Percentiles rank a stretch among this genome's conserved stretches.
Evolutionary conservation across 2,329 filamentous ascomycete species (phyloP).

Genomic region (Pezicula rhizophila): DNA sequence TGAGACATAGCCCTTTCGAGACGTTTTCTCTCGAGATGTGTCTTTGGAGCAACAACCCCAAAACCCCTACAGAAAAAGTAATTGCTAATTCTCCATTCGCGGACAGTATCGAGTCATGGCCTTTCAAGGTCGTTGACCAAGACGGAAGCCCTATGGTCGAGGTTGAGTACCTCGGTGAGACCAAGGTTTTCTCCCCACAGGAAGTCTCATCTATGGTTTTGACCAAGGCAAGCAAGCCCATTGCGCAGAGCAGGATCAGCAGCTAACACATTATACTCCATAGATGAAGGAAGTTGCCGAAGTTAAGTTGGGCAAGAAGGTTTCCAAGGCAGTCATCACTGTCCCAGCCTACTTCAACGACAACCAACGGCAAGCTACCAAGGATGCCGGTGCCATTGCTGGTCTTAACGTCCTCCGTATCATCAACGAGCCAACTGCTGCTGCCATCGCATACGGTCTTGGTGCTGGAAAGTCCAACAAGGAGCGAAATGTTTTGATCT

Average conservation of each 20-base stretch:
- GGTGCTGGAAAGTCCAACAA: slow-evolving; percentile 91
- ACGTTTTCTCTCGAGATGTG: too few species aligned
- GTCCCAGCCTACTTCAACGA: slow-evolving; percentile 99
- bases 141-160: slow-evolving; percentile 84
- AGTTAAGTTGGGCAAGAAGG: slow-evolving; percentile 96
- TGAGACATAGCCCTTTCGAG: too few species aligned
- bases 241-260: not conserved
- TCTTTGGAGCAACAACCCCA: too few species aligned
- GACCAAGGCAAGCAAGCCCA: slow-evolving; percentile 65
- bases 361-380: slow-evolving; percentile 99
- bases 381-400: slow-evolving; percentile 96
- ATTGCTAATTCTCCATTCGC: too few species aligned
- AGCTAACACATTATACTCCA: slow-evolving; percentile 9
- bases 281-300: slow-evolving; percentile 99
- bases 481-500: slow-evolving; percentile 98
- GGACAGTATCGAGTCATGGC: slow-evolving; percentile 99
- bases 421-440: slow-evolving; percentile 99
- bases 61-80: too few species aligned
- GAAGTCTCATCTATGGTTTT: slow-evolving; percentile 99
- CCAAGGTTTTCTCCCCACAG: slow-evolving; percentile 93
- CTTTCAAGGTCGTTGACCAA: slow-evolving; percentile 95
- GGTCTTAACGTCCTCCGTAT: slow-evolving; percentile 99
- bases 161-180: slow-evolving; percentile 93
- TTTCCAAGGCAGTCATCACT: slow-evolving; percentile 98
- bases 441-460: slow-evolving; percentile 96